Conservation (phyloP, 139 green algal genomes). For the Trebouxia sp. region DNA sequence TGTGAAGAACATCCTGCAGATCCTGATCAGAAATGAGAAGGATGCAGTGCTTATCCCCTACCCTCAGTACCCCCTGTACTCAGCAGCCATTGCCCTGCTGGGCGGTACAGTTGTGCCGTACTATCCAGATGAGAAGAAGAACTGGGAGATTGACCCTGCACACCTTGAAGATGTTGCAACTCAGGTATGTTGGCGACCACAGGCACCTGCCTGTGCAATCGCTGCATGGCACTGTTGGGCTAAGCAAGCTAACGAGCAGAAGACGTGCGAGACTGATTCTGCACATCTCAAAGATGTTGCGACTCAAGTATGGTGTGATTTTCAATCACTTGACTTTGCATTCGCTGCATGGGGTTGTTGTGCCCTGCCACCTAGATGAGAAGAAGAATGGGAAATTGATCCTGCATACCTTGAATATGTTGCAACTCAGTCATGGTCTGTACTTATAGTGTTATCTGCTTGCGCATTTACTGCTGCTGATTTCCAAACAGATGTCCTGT, state of each 20-base stretch:
- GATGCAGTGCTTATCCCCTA: conserved; percentile 86
- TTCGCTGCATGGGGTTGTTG: too few relatives aligned
- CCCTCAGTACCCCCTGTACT: conserved; percentile 88
- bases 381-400: conserved; percentile 73
- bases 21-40: conserved; percentile 58
- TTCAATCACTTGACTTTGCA: too few relatives aligned
- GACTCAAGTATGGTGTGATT: too few relatives aligned
- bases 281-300: too few relatives aligned
- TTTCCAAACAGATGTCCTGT: too few relatives aligned
- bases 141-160: conserved; percentile 74
- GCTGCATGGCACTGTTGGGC: neutral
- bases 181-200: conserved; percentile 25
- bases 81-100: conserved; percentile 81
- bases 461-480: too few relatives aligned
- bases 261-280: too few relatives aligned
- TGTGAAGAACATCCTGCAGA: conserved; percentile 77
- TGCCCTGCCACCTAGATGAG: conserved; percentile 92
- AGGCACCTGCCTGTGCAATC: neutral
- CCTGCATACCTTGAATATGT: conserved; percentile 58
- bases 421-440: conserved; percentile 31
- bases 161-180: conserved; percentile 55
- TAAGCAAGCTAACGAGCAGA: too few relatives aligned
- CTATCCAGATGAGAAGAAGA: conserved; percentile 80
- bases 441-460: neutral
- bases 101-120: conserved; percentile 89